Conservation (phyloP, 768 basidiomycete species). For the Boletus barrowsii region DNA sequence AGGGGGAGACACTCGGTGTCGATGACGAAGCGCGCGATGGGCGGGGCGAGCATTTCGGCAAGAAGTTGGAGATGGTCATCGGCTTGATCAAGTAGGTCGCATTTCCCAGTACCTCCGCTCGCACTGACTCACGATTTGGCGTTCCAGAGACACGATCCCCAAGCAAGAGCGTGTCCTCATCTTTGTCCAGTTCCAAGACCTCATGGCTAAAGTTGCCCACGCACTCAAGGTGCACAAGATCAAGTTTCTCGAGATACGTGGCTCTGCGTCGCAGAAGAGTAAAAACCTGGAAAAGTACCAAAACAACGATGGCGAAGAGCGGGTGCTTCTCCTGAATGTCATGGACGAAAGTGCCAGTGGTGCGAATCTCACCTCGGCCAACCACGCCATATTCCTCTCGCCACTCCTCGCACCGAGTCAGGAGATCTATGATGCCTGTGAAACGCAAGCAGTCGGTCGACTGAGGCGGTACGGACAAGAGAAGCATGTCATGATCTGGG, state of each 20-base stretch:
- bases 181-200: slow-evolving; percentile 95
- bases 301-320: slow-evolving; percentile 67
- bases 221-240: slow-evolving; percentile 72
- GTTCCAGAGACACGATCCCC: slow-evolving; percentile 59
- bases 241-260: slow-evolving; percentile 77
- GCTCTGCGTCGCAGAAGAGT: slow-evolving; percentile 72
- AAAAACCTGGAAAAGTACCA: slow-evolving; percentile 87
- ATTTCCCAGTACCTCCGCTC: not conserved
- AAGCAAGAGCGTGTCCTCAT: slow-evolving; percentile 81
- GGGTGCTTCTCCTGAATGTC: slow-evolving; percentile 84
- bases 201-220: slow-evolving; percentile 87
- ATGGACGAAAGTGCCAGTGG: slow-evolving; percentile 96
- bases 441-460: slow-evolving; percentile 83
- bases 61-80: slow-evolving; percentile 77
- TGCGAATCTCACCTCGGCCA: slow-evolving; percentile 89
- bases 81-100: slow-evolving; percentile 65
- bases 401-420: slow-evolving; percentile 80
- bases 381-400: slow-evolving; percentile 93
- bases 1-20: slow-evolving; percentile 71
- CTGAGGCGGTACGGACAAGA: slow-evolving; percentile 80
- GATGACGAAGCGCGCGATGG: slow-evolving; percentile 76
- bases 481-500: slow-evolving; percentile 77
- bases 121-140: not conserved
- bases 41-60: slow-evolving; percentile 73
- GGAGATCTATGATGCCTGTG: slow-evolving; percentile 81